Percentiles rank a stretch among this genome's conserved stretches.
Conservation (phyloP, 495 filamentous ascomycete species). For the Pyronema domesticum region DNA sequence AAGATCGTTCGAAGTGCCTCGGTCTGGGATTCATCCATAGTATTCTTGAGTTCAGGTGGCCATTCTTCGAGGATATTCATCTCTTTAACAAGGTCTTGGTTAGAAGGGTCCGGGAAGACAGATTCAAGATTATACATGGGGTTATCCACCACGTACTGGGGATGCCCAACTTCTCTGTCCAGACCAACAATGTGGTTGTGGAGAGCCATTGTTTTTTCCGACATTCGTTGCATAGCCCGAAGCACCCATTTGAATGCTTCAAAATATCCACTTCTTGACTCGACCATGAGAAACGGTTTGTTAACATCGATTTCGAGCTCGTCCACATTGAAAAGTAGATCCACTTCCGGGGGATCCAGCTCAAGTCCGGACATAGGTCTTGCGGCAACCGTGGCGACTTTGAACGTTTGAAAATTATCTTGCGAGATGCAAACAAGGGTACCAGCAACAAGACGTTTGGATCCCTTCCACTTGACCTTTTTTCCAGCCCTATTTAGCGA, state of each 20-base stretch:
- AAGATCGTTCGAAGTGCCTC: constrained; percentile 50
- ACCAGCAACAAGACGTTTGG: constrained; percentile 51
- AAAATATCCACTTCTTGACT: constrained; percentile 51
- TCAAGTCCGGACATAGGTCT: constrained; percentile 44
- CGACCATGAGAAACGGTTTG: constrained; percentile 60
- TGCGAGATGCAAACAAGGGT: constrained; percentile 50
- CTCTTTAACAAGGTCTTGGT: constrained; percentile 26
- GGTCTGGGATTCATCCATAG: constrained; percentile 53
- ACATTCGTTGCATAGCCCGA: constrained; percentile 54
- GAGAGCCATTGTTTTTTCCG: constrained; percentile 43
- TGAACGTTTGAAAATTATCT: constrained; percentile 51
- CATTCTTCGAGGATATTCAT: constrained; percentile 34
- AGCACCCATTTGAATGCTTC: constrained; percentile 58
- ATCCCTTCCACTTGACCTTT: constrained; percentile 59
- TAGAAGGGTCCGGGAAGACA: constrained; percentile 23
- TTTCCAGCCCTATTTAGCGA: constrained; percentile 47
- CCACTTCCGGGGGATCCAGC: constrained; percentile 50
- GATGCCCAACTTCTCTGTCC: constrained; percentile 30
- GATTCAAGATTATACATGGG: constrained; percentile 32
- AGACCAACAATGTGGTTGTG: constrained; percentile 41
- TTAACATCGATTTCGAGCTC: constrained; percentile 48
- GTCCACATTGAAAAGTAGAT: constrained; percentile 49
- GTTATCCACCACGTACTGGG: constrained; percentile 33
- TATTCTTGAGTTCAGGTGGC: constrained; percentile 31
- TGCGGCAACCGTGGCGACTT: constrained; percentile 56